phyloP scores from a whole-genome alignment of 1,284 basidiomycete genomes.

The Baeospora myosura region DNA sequence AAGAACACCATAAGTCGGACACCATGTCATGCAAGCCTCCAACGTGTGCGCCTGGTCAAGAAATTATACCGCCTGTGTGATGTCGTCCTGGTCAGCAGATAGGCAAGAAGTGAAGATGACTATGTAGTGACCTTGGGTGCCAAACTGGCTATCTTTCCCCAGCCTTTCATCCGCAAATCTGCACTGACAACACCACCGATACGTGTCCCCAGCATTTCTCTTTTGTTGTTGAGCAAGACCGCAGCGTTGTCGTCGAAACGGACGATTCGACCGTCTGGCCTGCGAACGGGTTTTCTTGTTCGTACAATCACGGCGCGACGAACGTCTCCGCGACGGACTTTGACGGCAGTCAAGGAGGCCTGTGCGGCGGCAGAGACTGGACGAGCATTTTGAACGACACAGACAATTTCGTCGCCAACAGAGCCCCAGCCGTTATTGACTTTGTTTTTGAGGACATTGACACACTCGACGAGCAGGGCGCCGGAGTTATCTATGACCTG shows the following conservation, averaged over 20 bases:
- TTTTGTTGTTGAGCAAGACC: slow-evolving; percentile 93
- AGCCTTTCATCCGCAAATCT: slow-evolving; percentile 86
- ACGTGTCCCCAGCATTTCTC: slow-evolving; percentile 93
- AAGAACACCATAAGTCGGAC: no score
- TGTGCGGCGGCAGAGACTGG: slow-evolving; percentile 64
- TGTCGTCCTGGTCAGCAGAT: no score
- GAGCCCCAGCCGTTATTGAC: slow-evolving; percentile 80
- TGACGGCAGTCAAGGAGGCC: slow-evolving; percentile 62
- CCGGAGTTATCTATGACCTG: slow-evolving; percentile 99
- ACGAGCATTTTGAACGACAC: slow-evolving; percentile 89
- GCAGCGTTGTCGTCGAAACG: slow-evolving; percentile 98
- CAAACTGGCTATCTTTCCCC: slow-evolving; percentile 90
- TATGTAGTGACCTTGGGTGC: slow-evolving; percentile 95
- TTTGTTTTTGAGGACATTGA: slow-evolving; percentile 95
- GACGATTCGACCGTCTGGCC: slow-evolving; percentile 83
- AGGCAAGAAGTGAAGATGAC: slow-evolving; percentile 14
- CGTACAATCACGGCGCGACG: slow-evolving; percentile 92
- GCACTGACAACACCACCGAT: slow-evolving; percentile 91
- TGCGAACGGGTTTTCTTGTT: slow-evolving; percentile 73
- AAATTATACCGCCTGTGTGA: no score
- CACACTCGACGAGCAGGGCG: slow-evolving; percentile 90
- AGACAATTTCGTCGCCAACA: slow-evolving; percentile 94
- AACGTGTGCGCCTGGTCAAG: no score
- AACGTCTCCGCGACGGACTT: slow-evolving; percentile 90
- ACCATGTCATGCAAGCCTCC: no score